These are phyloP conservation scores for Ganoderma meredithae DNA, from an alignment of 1,284 basidiomycete species.

Conservation along the genomic window DNA sequence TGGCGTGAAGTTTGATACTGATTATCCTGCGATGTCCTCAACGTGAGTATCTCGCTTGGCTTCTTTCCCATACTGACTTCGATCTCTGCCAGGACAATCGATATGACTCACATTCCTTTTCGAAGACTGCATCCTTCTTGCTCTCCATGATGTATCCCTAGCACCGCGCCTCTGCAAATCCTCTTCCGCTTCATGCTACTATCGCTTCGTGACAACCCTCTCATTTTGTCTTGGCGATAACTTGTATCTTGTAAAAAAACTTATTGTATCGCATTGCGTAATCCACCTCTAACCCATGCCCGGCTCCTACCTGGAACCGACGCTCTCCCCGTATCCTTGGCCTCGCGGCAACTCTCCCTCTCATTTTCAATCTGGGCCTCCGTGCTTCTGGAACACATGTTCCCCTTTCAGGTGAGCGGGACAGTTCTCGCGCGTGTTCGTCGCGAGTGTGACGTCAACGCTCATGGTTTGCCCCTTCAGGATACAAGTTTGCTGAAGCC, in stretches of 20 bases:
- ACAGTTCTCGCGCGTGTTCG: not conserved
- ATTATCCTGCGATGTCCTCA: not conserved
- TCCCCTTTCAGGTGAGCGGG: not conserved
- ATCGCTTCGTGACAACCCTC: not conserved
- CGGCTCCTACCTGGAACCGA: too few relatives aligned
- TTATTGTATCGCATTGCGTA: not conserved
- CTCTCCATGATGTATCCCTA: not conserved
- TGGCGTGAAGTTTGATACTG: slow-evolving; percentile 58
- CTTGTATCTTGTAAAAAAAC: not conserved
- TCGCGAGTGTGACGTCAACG: not conserved
- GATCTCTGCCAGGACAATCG: not conserved
- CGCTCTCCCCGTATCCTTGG: not conserved
- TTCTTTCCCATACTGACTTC: not conserved
- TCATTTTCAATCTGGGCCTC: too few relatives aligned
- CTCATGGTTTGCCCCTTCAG: not conserved
- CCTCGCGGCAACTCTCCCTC: not conserved
- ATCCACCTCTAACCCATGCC: not conserved
- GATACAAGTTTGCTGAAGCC: not conserved
- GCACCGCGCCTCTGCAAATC: not conserved
- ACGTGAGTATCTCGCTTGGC: not conserved
- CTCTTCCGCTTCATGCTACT: not conserved
- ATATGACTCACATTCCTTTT: not conserved
- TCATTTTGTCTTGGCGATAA: not conserved
- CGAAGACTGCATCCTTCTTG: not conserved
- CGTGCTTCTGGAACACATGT: too few relatives aligned